These are phyloP conservation scores for Canariomyces notabilis DNA, from an alignment of 2,329 filamentous ascomycete genomes.

Conservation along the genomic window DNA sequence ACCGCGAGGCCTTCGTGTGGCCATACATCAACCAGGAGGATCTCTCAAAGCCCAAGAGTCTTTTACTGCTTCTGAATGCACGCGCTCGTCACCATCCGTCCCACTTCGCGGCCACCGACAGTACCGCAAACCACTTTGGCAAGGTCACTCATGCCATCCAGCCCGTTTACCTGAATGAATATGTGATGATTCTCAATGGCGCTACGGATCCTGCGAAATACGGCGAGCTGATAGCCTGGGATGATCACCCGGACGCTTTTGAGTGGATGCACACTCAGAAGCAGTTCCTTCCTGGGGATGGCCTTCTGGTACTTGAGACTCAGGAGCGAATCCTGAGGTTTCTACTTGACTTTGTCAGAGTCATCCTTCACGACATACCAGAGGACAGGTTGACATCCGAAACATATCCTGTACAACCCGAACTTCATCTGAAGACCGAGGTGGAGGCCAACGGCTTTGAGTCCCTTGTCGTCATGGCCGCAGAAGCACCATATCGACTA, in stretches of 20 bases:
- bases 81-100: slow-evolving; percentile 43
- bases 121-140: slow-evolving; percentile 31
- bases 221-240: slow-evolving; percentile 33
- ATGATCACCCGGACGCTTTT: slow-evolving; percentile 34
- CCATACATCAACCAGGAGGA: slow-evolving; percentile 57
- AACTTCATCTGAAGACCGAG: slow-evolving; percentile 32
- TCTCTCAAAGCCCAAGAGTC: slow-evolving; percentile 36
- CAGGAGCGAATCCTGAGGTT: slow-evolving; percentile 46
- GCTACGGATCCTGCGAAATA: slow-evolving; percentile 29
- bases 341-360: slow-evolving; percentile 41
- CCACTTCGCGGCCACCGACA: slow-evolving; percentile 44
- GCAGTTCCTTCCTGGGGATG: slow-evolving; percentile 41
- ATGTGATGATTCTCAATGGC: slow-evolving; percentile 34
- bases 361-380: slow-evolving; percentile 49
- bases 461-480: slow-evolving; percentile 37
- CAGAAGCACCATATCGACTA: slow-evolving; percentile 49
- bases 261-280: slow-evolving; percentile 31
- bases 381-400: slow-evolving; percentile 26
- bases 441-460: slow-evolving; percentile 30
- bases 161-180: slow-evolving; percentile 27
- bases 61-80: slow-evolving; percentile 49
- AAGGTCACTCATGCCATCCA: slow-evolving; percentile 23
- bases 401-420: slow-evolving; percentile 33
- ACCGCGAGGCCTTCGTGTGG: slow-evolving; percentile 40
- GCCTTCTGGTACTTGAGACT: slow-evolving; percentile 45